Evolutionary conservation across 2,329 filamentous ascomycete genomes (phyloP), one percentile per base, ranked within the genome.

Genomic region (Microsporum canis): DNA sequence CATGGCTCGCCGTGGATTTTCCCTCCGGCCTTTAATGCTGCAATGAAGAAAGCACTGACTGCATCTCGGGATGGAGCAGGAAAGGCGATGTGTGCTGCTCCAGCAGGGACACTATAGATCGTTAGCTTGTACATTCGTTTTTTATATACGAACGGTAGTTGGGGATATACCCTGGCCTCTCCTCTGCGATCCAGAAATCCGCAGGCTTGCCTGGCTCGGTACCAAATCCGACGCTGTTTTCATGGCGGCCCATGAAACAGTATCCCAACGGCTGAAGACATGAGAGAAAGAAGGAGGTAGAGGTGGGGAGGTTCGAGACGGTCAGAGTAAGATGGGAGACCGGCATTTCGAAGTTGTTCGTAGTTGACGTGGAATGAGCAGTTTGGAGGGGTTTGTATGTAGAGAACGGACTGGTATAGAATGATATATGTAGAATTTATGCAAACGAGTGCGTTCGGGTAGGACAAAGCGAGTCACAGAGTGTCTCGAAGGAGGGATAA

Each of bases 221-320:
- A 29, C 84, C 84, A 66, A 86, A 81, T 3, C 82, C 84, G 65
- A 86, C 81, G 60, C 83, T 82, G 64, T 82, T 79, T 58, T 82
- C 82, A 70, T 81, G 78, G 62, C 82, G 77, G 61, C 82, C 83
- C 64, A 89, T 80, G 71, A 85, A 95, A 63, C 82, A 82, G 64
- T 95, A 85, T 41, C 88, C 88, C 27, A 95, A 80, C 2, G 89
- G 87, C 67, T 92, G 88, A 5, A 89, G 80, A 65, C 90, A 81
- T 64, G 88, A 83, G 27, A 91, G 83, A 74, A 90, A 95, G 78
- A 95, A 95, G 5, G 89, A 94, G 57, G 87, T 84, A 2, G 90
- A 88, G 39, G 86, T 84, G 60, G 89, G 84, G 60, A 95, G 83
- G 73, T 91, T 86, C 63, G 85, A 86, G 70, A 95, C 90, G 41